Conservation (phyloP, 1,139 yeast genomes). For the Suhomyces choctaworum region DNA sequence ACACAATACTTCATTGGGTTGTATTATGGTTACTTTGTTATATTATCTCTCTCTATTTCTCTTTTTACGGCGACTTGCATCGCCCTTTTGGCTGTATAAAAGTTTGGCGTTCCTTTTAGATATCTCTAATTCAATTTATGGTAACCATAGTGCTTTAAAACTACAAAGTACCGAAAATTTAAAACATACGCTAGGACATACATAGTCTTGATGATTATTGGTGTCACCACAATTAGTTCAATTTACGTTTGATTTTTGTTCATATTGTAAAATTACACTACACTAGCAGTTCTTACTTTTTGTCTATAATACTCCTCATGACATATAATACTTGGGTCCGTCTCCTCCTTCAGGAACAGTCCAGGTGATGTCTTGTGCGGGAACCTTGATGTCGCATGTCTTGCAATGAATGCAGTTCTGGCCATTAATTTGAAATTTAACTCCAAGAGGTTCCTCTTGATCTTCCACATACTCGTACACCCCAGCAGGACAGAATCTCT, state of each 20-base stretch:
- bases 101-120: conserved; percentile 7
- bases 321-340: conserved; percentile 91
- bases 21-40: conserved; percentile 10
- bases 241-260: neutral
- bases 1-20: conserved; percentile 10
- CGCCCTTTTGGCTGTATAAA: conserved; percentile 7
- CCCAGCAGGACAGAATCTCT: conserved; percentile 96
- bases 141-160: conserved; percentile 1
- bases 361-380: conserved; percentile 93
- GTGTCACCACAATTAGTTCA: too few species aligned
- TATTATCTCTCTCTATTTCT: conserved; percentile 1
- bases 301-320: conserved; percentile 32
- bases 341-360: conserved; percentile 97
- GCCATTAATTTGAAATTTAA: conserved; percentile 85
- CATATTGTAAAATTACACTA: too few species aligned
- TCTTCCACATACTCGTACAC: conserved; percentile 91
- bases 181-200: neutral
- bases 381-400: conserved; percentile 96
- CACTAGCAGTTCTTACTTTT: neutral
- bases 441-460: conserved; percentile 57
- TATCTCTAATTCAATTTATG: conserved; percentile 2
- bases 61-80: neutral
- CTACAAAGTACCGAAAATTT: too few species aligned
- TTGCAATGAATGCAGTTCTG: conserved; percentile 98
- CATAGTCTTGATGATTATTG: neutral